Conservation (phyloP, 495 filamentous ascomycete species). For the Aspergillus biplanus region DNA sequence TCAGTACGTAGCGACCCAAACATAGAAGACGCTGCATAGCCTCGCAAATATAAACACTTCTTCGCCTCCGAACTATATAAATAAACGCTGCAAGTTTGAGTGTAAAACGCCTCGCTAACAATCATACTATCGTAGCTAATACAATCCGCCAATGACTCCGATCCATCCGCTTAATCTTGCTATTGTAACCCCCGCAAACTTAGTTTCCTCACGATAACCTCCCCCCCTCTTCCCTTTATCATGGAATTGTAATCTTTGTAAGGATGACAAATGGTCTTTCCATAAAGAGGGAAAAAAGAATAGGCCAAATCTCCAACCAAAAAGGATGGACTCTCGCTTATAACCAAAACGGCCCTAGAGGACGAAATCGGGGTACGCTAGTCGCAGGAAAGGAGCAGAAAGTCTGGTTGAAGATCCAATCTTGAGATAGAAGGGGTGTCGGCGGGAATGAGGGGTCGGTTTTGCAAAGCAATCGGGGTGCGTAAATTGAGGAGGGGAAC, state of each 20-base stretch:
- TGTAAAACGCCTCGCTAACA: slow-evolving; percentile 25
- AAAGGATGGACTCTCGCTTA: neutral
- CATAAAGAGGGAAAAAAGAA: neutral
- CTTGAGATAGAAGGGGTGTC: neutral
- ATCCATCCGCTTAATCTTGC: neutral
- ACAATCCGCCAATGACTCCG: slow-evolving; percentile 6
- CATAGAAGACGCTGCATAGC: neutral
- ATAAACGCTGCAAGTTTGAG: slow-evolving; percentile 18
- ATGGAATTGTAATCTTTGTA: neutral
- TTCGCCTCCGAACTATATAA: neutral
- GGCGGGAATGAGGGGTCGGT: neutral
- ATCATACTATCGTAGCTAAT: slow-evolving; percentile 20
- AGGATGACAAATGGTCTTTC: neutral
- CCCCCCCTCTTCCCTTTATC: neutral
- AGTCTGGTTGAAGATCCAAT: neutral
- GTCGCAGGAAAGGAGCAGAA: neutral
- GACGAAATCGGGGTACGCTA: neutral
- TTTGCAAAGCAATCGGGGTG: neutral
- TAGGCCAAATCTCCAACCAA: neutral
- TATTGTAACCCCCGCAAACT: neutral
- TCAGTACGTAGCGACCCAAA: neutral
- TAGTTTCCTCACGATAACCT: neutral
- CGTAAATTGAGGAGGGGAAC: neutral
- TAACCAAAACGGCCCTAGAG: neutral
- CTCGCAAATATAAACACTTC: slow-evolving; percentile 1